These are phyloP conservation scores for Salix exigua DNA, from an alignment of 345 rosid species.

Conservation along the genomic window DNA sequence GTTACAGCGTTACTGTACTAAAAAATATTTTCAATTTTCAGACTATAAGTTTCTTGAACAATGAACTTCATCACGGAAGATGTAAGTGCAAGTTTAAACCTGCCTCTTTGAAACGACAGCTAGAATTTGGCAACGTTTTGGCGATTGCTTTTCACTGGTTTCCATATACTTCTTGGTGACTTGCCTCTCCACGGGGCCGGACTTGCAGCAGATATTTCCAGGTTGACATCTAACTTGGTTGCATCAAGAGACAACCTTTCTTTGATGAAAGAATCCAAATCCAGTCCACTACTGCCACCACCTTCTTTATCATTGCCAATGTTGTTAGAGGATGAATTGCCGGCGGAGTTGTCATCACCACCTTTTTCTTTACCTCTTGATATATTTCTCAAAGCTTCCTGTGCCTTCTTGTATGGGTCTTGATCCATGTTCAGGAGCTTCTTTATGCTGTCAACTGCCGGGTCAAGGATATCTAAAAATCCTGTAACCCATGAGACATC, in stretches of 20 bases:
- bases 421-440: slow-evolving; percentile 68
- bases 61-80: too few relatives aligned
- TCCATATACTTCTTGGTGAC: slow-evolving; percentile 41
- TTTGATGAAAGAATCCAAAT: slow-evolving; percentile 59
- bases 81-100: too few relatives aligned
- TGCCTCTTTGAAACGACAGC: too few relatives aligned
- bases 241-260: slow-evolving; percentile 56
- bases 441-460: slow-evolving; percentile 88
- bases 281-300: slow-evolving; percentile 36
- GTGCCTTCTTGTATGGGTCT: slow-evolving; percentile 30
- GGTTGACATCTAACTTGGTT: slow-evolving; percentile 43
- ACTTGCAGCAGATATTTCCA: slow-evolving; percentile 35
- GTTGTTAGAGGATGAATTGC: slow-evolving; percentile 8
- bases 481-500: slow-evolving; percentile 93
- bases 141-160: slow-evolving; percentile 23
- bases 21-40: too few relatives aligned
- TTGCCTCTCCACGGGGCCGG: slow-evolving; percentile 16
- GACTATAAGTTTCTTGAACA: too few relatives aligned
- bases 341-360: slow-evolving; percentile 9
- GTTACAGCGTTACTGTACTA: too few relatives aligned
- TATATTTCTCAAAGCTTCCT: slow-evolving; percentile 26
- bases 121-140: neutral
- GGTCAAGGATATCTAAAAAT: slow-evolving; percentile 76
- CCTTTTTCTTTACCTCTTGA: slow-evolving; percentile 23
- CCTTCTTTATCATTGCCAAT: slow-evolving; percentile 33